These are phyloP conservation scores for Daedaleopsis nitida DNA, from an alignment of 768 basidiomycete species.

Conservation along the genomic window DNA sequence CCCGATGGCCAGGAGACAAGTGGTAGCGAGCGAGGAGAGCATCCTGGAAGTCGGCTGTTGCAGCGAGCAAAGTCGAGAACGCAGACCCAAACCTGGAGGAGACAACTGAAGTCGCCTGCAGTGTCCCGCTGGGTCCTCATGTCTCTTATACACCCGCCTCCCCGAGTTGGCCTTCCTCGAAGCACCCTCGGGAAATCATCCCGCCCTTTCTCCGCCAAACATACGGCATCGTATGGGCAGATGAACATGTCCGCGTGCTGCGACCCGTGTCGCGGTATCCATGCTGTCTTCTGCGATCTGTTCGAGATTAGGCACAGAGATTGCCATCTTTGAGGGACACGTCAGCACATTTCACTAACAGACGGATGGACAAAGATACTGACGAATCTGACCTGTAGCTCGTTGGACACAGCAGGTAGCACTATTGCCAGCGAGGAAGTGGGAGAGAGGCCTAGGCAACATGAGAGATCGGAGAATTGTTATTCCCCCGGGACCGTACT, in stretches of 20 bases:
- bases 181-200: constrained; percentile 9
- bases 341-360: not conserved
- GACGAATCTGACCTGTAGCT: not conserved
- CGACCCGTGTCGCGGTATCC: not conserved
- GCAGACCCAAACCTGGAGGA: not conserved
- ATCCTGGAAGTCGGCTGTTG: constrained; percentile 8
- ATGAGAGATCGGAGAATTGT: too few relatives aligned
- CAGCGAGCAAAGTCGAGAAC: constrained; percentile 6
- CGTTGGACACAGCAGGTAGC: too few relatives aligned
- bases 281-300: constrained; percentile 2
- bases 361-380: not conserved
- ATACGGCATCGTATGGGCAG: not conserved
- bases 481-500: too few relatives aligned
- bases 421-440: too few relatives aligned
- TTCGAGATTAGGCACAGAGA: not conserved
- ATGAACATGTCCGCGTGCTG: not conserved
- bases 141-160: constrained; percentile 5
- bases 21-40: constrained; percentile 3
- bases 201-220: constrained; percentile 15
- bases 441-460: too few relatives aligned
- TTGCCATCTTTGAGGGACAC: not conserved
- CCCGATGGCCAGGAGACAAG: constrained; percentile 11
- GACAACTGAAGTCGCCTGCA: not conserved
- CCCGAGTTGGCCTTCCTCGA: not conserved
- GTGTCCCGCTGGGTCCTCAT: not conserved